Evolutionary conservation across 768 basidiomycete species (phyloP).

Genomic region (Leccinum imitatum): DNA sequence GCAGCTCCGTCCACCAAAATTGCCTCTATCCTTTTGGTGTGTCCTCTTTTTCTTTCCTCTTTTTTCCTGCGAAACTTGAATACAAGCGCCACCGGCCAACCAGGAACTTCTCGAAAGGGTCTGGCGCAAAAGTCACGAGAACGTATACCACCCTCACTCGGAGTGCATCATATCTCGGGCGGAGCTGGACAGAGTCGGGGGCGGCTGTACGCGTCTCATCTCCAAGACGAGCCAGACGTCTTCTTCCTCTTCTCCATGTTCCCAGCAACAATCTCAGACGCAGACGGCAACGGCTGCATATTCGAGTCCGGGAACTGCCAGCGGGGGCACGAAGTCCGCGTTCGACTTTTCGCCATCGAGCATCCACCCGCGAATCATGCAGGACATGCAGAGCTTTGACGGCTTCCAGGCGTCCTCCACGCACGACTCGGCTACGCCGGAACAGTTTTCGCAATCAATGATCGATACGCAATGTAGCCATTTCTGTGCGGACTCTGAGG

Average conservation of each 20-base stretch:
- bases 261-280: neutral
- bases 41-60: conserved; percentile 10
- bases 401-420: conserved; percentile 30
- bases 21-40: conserved; percentile 46
- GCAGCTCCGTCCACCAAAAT: conserved; percentile 45
- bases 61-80: neutral
- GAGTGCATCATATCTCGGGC: conserved; percentile 34
- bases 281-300: neutral
- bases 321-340: conserved; percentile 1
- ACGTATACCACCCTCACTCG: conserved; percentile 31
- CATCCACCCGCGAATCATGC: conserved; percentile 42
- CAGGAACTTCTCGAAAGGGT: conserved; percentile 44
- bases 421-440: conserved; percentile 31
- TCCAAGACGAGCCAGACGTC: conserved; percentile 16
- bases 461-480: conserved; percentile 30
- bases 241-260: conserved; percentile 6
- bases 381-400: conserved; percentile 50
- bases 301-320: neutral
- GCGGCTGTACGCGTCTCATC: conserved; percentile 50
- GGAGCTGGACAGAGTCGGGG: conserved; percentile 54
- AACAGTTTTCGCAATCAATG: conserved; percentile 30
- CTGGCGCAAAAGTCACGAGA: conserved; percentile 45
- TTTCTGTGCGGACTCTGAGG: conserved; percentile 18
- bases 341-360: conserved; percentile 9
- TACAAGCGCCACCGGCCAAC: neutral